Conservation (phyloP, 139 green algal species). For the Yamagishiella unicocca region DNA sequence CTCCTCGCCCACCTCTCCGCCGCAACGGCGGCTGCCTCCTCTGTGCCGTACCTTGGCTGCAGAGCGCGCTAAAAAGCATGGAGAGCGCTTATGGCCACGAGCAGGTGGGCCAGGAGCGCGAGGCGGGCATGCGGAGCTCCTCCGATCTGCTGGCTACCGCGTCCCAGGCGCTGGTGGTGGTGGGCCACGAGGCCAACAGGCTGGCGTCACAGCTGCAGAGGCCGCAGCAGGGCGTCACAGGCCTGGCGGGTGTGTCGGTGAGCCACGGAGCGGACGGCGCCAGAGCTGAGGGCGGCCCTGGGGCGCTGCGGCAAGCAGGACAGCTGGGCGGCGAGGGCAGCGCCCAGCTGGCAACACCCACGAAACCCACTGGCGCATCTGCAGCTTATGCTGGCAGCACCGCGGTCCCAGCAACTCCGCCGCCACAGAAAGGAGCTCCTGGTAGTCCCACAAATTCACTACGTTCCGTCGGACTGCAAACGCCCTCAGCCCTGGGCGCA, state of each 20-base stretch:
- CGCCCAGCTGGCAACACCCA: neutral
- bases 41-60: neutral
- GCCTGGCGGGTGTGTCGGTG: neutral
- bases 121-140: conserved; percentile 3
- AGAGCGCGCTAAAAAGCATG: conserved; percentile 44
- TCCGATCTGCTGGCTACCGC: conserved; percentile 13
- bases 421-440: neutral
- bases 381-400: neutral
- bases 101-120: conserved; percentile 24
- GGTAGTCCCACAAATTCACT: neutral
- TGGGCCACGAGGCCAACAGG: neutral
- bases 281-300: neutral
- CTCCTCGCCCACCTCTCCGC: too few relatives aligned
- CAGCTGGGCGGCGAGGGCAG: neutral
- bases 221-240: too few relatives aligned
- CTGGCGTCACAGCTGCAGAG: neutral
- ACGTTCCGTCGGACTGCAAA: neutral
- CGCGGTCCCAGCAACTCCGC: neutral
- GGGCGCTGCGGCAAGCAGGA: neutral
- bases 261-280: neutral
- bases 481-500: neutral
- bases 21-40: too few relatives aligned
- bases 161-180: neutral
- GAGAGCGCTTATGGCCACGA: conserved; percentile 39
- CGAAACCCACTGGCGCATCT: neutral